Evolutionary conservation across 192 early-diverging fungal genomes (phyloP).

Genomic region (Dissophora ornata): DNA sequence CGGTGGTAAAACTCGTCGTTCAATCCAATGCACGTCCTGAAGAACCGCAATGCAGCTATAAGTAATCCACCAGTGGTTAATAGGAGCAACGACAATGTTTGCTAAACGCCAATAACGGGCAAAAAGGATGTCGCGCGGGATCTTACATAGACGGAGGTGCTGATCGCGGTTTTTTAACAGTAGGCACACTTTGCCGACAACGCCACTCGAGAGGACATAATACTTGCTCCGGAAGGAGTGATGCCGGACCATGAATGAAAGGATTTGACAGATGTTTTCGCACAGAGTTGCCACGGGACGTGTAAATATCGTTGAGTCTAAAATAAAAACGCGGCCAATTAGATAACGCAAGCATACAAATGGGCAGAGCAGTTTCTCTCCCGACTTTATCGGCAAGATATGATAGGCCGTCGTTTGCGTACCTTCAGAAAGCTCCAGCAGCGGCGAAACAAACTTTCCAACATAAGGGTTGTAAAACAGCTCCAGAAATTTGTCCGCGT

Average conservation of each 20-base stretch:
- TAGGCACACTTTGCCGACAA: conserved; percentile 69
- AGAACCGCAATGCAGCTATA: conserved; percentile 81
- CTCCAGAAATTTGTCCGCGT: conserved; percentile 80
- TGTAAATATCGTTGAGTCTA: conserved; percentile 34
- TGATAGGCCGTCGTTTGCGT: too few relatives aligned
- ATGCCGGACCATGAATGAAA: conserved; percentile 76
- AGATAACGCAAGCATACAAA: too few relatives aligned
- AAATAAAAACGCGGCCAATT: conserved; percentile 9
- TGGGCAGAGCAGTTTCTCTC: too few relatives aligned
- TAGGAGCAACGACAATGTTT: background rate
- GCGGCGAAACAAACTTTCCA: conserved; percentile 68
- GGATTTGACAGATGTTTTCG: conserved; percentile 78
- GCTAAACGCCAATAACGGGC: background rate
- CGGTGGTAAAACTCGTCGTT: conserved; percentile 88
- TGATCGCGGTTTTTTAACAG: conserved; percentile 75
- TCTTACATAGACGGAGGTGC: conserved; percentile 77
- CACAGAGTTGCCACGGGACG: conserved; percentile 55
- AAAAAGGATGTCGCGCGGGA: background rate
- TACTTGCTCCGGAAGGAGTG: conserved; percentile 85
- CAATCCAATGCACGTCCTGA: conserved; percentile 80
- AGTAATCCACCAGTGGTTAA: background rate
- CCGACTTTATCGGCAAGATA: too few relatives aligned
- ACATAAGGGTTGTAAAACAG: conserved; percentile 81
- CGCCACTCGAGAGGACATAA: conserved; percentile 73
- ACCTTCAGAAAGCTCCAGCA: conserved; percentile 66